A percentile compares a stretch with the other conserved stretches of the same genome.
Evolutionary conservation across 345 rosid species (phyloP).

Genomic region (Linum lewisii): DNA sequence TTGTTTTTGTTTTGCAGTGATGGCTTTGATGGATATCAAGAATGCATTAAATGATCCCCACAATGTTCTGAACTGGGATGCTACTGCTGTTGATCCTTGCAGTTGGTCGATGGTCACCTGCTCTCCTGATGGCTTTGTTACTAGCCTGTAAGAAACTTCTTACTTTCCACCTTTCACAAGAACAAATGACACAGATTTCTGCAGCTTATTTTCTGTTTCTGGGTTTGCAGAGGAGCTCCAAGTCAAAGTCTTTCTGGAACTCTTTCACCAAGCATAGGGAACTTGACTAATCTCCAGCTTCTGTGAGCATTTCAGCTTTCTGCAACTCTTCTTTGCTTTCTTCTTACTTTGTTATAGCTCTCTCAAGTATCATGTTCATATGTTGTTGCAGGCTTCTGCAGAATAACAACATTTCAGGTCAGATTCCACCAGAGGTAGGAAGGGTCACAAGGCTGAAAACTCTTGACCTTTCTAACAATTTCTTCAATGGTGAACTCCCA

Average conservation of each 20-base stretch:
- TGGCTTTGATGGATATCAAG: slow-evolving; percentile 61
- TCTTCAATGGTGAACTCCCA: slow-evolving; percentile 63
- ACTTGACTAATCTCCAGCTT: slow-evolving; percentile 69
- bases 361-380: neutral
- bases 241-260: slow-evolving; percentile 72
- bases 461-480: slow-evolving; percentile 77
- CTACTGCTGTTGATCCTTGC: slow-evolving; percentile 75
- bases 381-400: slow-evolving; percentile 52
- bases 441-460: slow-evolving; percentile 59
- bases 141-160: slow-evolving; percentile 47
- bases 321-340: neutral
- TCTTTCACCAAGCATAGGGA: slow-evolving; percentile 59
- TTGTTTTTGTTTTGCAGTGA: slow-evolving; percentile 31
- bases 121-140: slow-evolving; percentile 51
- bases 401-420: slow-evolving; percentile 71
- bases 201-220: slow-evolving; percentile 6
- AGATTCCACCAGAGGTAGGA: slow-evolving; percentile 64
- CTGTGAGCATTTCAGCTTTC: slow-evolving; percentile 42
- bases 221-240: slow-evolving; percentile 63
- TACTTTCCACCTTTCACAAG: neutral
- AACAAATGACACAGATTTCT: neutral
- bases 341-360: neutral
- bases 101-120: slow-evolving; percentile 74
- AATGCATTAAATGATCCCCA: slow-evolving; percentile 48
- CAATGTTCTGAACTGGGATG: slow-evolving; percentile 68